Conservation (phyloP, 2,329 filamentous ascomycete genomes). For the Lecanicillium sp. region DNA sequence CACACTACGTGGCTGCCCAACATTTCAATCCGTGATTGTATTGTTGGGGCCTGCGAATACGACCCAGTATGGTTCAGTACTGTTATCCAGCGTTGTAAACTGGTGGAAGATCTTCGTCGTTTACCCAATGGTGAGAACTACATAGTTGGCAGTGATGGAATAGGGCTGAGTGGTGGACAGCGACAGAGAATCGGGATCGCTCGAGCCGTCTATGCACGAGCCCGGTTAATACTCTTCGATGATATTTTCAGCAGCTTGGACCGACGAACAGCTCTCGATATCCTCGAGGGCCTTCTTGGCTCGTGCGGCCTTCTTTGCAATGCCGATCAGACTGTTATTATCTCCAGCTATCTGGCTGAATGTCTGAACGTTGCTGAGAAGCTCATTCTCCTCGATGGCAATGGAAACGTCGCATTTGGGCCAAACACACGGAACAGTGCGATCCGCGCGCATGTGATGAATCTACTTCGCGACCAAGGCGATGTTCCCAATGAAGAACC, state of each 20-base stretch:
- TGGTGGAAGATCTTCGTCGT: neutral
- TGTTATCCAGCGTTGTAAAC: neutral
- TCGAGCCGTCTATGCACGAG: neutral
- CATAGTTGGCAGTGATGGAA: neutral
- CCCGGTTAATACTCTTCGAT: neutral
- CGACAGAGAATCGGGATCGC: neutral
- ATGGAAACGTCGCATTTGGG: neutral
- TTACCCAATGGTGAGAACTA: neutral
- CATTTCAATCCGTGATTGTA: neutral
- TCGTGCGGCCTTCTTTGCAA: neutral
- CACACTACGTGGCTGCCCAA: neutral
- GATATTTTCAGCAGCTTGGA: neutral
- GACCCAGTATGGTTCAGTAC: neutral
- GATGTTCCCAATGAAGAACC: too few species aligned
- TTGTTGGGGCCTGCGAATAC: neutral
- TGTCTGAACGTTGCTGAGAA: conserved; percentile 1
- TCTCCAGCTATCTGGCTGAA: neutral
- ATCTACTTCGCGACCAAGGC: neutral
- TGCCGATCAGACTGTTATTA: neutral
- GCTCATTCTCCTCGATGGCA: neutral
- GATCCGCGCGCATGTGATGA: neutral
- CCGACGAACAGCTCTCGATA: neutral
- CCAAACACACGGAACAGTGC: neutral
- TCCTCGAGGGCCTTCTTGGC: neutral
- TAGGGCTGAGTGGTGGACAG: neutral